Conservation (phyloP, 768 basidiomycete species). For the Suillus occidentalis region DNA sequence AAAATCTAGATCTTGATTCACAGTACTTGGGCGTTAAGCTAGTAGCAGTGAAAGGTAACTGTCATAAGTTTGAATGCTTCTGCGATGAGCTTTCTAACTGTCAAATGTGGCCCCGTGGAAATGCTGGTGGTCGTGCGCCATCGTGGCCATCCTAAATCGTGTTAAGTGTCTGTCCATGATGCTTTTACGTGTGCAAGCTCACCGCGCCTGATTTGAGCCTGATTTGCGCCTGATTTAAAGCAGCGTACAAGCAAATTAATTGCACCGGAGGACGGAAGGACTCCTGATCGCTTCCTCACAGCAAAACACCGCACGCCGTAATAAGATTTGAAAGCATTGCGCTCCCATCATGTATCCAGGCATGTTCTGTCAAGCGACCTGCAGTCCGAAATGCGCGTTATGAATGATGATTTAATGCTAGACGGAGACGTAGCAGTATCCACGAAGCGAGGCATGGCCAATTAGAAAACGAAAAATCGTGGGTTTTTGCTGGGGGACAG, state of each 20-base stretch:
- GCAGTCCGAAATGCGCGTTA: neutral
- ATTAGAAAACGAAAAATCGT: neutral
- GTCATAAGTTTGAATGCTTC: neutral
- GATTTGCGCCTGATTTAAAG: neutral
- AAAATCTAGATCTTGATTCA: conserved; percentile 3
- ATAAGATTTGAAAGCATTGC: neutral
- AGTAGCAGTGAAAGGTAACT: neutral
- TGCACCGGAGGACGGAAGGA: neutral
- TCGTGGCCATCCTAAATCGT: conserved; percentile 1
- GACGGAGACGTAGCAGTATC: neutral
- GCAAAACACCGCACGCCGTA: conserved; percentile 1
- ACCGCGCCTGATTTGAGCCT: neutral
- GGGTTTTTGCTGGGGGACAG: neutral
- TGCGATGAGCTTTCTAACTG: neutral
- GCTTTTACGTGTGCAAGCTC: neutral
- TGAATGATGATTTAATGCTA: neutral
- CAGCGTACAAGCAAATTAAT: conserved; percentile 1
- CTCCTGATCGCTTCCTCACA: neutral
- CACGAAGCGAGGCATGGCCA: neutral
- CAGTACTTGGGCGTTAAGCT: neutral
- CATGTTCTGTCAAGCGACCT: conserved; percentile 5
- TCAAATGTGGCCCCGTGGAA: neutral
- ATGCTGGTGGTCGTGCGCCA: neutral
- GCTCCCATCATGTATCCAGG: neutral
- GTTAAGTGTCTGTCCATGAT: neutral